Evolutionary conservation across 805 yeast genomes (phyloP), one percentile per base, ranked within the genome.

Genomic region (Metschnikowia bowlesiae): DNA sequence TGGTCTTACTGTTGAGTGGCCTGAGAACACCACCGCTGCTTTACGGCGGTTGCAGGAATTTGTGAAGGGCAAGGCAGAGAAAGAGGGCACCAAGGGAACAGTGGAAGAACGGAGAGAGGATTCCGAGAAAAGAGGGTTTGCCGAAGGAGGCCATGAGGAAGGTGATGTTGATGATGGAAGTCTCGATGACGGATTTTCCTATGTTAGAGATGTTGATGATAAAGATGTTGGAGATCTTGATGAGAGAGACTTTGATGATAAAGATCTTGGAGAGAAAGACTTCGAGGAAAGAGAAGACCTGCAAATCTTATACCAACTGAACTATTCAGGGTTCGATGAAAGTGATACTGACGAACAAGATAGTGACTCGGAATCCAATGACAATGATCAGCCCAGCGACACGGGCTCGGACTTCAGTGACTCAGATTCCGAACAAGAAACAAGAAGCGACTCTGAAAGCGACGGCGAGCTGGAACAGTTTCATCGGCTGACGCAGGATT

Each of bases 1-100:
- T 8, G 39, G 29, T 6, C 46, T 44, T 16, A 36, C 18, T 3
- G 39, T 44, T 8, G 39, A 44, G 29, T 44, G 39, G 39, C 46
- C 46, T 3, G 10, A 14, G 8, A 70, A 57, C 38, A 55, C 78
- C 2, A 34, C 47, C 4, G 35, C 52, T 3, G 61, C 61, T 8
- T 47, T 56, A 41, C 28, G 46, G 11, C 28, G 37, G 4, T 48
- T 56, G 7, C 59, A 54, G 40, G 29, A 38, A 13, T 57, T 50
- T 39, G 51, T 35, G 39, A 34, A 14, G 8, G 22, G 9, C 10
- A 26, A 36, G n/a, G 39, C 26, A 14, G 28, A 18, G 8, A 8
- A 8, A n/a, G 22, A 35, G 14, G 37, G 22, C 9, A 14, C 5
- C 14, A 10, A 10, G 9, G 14, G 14, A n/a, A n/a, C 16, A 8